A percentile compares a stretch with the other conserved stretches of the same genome.
phyloP scores from a whole-genome alignment of 2,329 filamentous ascomycete species.

The Parafenestella ontariensis region DNA sequence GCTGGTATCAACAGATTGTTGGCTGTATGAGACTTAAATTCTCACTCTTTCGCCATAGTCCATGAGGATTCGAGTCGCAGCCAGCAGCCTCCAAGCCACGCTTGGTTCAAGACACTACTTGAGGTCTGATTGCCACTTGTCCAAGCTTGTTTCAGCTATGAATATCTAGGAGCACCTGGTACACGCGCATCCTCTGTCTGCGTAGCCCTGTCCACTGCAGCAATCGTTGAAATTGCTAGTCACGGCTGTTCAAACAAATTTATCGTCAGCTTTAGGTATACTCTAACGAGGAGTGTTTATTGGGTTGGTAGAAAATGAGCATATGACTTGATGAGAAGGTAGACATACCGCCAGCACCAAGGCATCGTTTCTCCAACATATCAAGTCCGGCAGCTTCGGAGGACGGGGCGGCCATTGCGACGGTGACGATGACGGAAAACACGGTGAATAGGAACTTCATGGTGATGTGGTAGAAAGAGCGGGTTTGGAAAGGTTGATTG shows the following conservation, averaged over 20 bases:
- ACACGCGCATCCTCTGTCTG: constrained; percentile 1
- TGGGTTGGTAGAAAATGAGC: neutral
- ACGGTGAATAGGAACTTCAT: constrained; percentile 4
- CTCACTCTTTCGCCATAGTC: too few relatives aligned
- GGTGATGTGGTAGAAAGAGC: neutral
- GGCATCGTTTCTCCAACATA: constrained; percentile 3
- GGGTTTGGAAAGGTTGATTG: neutral
- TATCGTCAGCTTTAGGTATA: neutral
- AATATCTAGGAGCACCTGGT: neutral
- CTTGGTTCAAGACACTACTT: neutral
- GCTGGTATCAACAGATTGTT: too few relatives aligned
- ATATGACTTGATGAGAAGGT: neutral
- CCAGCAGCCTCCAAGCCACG: too few relatives aligned
- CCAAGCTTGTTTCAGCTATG: neutral
- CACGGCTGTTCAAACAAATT: neutral
- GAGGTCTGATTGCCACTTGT: neutral
- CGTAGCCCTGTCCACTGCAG: constrained; percentile 1
- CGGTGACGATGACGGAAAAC: neutral
- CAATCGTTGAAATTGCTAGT: neutral
- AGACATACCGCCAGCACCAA: constrained; percentile 3
- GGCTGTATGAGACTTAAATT: too few relatives aligned
- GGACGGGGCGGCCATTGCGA: constrained; percentile 2
- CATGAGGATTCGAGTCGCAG: too few relatives aligned
- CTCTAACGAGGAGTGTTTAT: neutral
- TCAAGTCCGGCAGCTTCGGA: neutral